Base-by-base conservation (phyloP, 106 monocot genomes). In the Dendrobium huoshanense region DNA sequence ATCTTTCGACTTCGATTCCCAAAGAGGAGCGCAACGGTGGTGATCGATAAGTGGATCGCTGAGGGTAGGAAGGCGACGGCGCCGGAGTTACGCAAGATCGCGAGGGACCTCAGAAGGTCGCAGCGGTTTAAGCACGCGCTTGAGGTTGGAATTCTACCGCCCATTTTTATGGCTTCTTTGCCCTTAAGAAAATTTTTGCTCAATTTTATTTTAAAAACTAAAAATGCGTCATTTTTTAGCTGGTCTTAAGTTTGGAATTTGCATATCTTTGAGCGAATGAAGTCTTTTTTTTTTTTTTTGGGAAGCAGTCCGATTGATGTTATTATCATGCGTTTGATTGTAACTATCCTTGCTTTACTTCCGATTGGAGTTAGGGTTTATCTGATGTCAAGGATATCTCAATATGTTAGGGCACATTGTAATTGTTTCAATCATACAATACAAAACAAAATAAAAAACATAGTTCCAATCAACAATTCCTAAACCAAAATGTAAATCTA, bases 51-150 rank as follows among this genome's bases (percentile, higher is more conserved):
- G 55, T 98, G 97, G 94, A 85, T 86, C 8, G 79, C 70, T 17
- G 90, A 87, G 43, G 92, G 91, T 25, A 77, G 88, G 41, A 67
- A 73, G 77, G 88, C 92, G 33, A 80, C 88, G 42, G 83, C 82
- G 22, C 27, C 83, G 59, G 89, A 92, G 82, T 89, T 98, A 51
- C 94, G 92, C 8, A 41, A 65, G 37, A 88, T 92, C 65, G 67
- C 90, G 37, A 73, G 27, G 73, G 89, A 82, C 43, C 88, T 98
- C 9, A 81, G 72, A 41, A 81, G 82, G 42, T 83, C 90, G 18
- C 79, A 88, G 79, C 87, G 97, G 25, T 98, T 91, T 78, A 89
- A 98, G 83, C 92, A 98, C 67, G 97, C 97, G 19, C 97, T 98
- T 61, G 90, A 98, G 94, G 97, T 94, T 29, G 19, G 67, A 67